Evolutionary conservation across 768 basidiomycete species (phyloP), one percentile per base, ranked within the genome.

Genomic region (Boletus rufocinnamomeus): DNA sequence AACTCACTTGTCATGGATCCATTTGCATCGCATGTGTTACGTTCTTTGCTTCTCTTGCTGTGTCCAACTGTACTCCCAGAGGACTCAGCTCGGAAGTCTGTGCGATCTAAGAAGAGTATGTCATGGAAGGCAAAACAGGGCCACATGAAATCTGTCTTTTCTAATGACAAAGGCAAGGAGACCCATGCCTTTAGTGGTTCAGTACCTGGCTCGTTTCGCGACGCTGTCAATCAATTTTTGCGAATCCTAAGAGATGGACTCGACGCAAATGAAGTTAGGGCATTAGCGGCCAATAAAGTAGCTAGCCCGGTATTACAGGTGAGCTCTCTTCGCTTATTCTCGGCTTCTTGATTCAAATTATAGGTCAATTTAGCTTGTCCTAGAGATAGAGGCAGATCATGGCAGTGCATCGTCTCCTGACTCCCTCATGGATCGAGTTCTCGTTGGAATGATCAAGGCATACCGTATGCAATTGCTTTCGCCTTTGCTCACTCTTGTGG

Each of bases 21-120:
- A 34, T 96, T 94, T 66, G 94, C 89, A 37, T 95, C 96, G 0
- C 96, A 98, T 64, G 91, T 95, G 44, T 63, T 96, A 47, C 88
- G 95, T 38, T 84, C 88, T 25, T 74, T 98, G 3, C 81, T 98
- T 16, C 69, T 88, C 6, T 78, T 97, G 44, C 78, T 97, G n/a
- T 86, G 84, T 16, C 90, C 92, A 0, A 74, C 78, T 30, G 66
- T 84, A 2, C 78, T 81, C 5, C 61, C 76, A 16, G 73, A 74
- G 5, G 78, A 75, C 28, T 60, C 79, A 25, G 66, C 68, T 52
- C 69, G 68, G 34, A 76, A 77, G 11, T 70, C 76, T 32, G 61
- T 92, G 34, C 84, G 95, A n/a, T 94, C 92, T 13, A 96, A 91
- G 71, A 92, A 89, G 73, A 93, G 89, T 59, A 81, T 83, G 1